Evolutionary conservation across 495 filamentous ascomycete species (phyloP).

Genomic region (Xylaria flabelliformis): DNA sequence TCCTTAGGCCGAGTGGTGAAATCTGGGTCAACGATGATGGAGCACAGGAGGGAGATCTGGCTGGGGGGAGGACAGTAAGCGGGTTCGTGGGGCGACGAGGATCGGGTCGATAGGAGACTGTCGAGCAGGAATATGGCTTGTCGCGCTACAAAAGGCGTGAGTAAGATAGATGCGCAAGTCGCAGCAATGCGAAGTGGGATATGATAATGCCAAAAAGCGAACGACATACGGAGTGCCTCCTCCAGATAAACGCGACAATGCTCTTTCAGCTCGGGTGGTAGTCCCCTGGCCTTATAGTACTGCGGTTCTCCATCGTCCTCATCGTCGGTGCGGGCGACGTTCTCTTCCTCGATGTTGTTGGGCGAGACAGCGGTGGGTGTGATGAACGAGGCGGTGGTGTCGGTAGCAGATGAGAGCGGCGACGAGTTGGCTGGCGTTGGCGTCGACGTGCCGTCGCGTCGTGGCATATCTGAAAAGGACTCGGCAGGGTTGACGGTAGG

Average conservation of each 20-base stretch:
- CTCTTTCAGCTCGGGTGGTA: constrained; percentile 68
- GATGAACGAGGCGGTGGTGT: constrained; percentile 13
- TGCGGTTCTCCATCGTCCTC: constrained; percentile 1
- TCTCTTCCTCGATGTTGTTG: neutral
- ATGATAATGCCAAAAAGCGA: neutral
- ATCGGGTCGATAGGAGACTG: constrained; percentile 61
- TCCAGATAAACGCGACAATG: constrained; percentile 77
- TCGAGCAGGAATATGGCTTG: constrained; percentile 73
- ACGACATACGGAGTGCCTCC: constrained; percentile 69
- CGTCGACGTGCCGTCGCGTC: neutral
- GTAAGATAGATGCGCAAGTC: neutral
- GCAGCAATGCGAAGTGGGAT: neutral
- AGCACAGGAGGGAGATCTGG: constrained; percentile 72
- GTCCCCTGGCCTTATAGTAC: constrained; percentile 60
- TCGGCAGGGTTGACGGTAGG: neutral
- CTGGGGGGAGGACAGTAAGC: constrained; percentile 54
- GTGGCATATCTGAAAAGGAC: constrained; percentile 18
- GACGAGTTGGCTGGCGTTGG: constrained; percentile 15
- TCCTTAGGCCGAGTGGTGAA: constrained; percentile 60
- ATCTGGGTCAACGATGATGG: constrained; percentile 71
- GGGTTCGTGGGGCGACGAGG: constrained; percentile 44
- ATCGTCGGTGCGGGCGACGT: neutral
- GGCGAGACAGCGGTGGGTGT: constrained; percentile 11
- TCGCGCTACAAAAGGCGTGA: constrained; percentile 54
- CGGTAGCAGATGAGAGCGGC: constrained; percentile 21